Conservation (phyloP, 2,329 filamentous ascomycete species). For the Nigrospora oryzae region DNA sequence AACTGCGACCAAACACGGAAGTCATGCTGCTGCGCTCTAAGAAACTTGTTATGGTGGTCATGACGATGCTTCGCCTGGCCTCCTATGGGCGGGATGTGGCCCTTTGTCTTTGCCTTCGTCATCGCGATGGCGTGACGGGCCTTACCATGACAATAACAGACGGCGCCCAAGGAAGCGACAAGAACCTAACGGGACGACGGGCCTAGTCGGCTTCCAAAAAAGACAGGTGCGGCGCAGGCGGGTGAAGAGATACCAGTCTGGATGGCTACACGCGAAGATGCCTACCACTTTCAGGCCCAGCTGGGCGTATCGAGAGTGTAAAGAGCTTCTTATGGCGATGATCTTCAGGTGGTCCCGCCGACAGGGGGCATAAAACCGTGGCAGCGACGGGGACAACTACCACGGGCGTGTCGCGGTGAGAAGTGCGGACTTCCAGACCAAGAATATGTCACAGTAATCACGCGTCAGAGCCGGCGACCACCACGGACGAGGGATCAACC, state of each 20-base stretch:
- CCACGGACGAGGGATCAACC: no score
- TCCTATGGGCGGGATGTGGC: slow-evolving; percentile 14
- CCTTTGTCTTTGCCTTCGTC: slow-evolving; percentile 21
- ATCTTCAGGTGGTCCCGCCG: neutral
- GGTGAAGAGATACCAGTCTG: no score
- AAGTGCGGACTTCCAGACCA: no score
- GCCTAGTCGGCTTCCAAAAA: neutral
- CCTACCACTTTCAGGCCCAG: slow-evolving; percentile 1
- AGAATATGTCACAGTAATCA: no score
- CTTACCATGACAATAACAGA: slow-evolving; percentile 21
- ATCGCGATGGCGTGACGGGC: slow-evolving; percentile 18
- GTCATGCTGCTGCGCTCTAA: slow-evolving; percentile 15
- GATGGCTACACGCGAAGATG: neutral
- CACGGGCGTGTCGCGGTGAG: no score
- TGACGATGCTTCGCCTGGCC: slow-evolving; percentile 10
- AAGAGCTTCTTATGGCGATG: slow-evolving; percentile 2
- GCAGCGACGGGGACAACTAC: no score
- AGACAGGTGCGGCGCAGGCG: neutral
- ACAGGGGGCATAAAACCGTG: no score
- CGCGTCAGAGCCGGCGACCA: no score
- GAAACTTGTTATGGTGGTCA: slow-evolving; percentile 17
- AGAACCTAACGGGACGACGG: neutral
- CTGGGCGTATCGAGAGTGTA: slow-evolving; percentile 2
- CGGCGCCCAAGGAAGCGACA: neutral
- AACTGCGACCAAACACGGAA: slow-evolving; percentile 18